Percentiles rank a stretch among this genome's conserved stretches.
Conservation (phyloP, 495 filamentous ascomycete genomes). For the Daldinia childiae region DNA sequence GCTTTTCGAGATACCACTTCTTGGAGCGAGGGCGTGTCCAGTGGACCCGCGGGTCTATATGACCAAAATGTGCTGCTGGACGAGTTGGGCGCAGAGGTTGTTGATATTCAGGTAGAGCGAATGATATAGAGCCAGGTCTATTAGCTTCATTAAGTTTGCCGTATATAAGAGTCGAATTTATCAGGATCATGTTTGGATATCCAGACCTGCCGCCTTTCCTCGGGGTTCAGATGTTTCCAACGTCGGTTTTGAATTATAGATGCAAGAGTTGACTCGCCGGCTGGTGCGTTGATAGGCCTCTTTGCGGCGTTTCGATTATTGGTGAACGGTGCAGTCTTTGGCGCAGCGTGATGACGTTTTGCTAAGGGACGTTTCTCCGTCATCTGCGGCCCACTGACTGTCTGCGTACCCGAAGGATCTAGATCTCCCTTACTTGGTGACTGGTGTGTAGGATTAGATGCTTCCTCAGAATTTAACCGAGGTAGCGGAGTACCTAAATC, state of each 20-base stretch:
- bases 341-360: not conserved
- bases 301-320: not conserved
- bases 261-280: not conserved
- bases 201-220: constrained; percentile 39
- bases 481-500: not conserved
- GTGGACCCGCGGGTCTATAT: constrained; percentile 58
- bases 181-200: constrained; percentile 39
- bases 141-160: constrained; percentile 40
- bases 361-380: not conserved
- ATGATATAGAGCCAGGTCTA: constrained; percentile 39
- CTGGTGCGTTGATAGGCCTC: not conserved
- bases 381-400: not conserved
- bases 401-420: not conserved
- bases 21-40: constrained; percentile 51
- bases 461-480: not conserved
- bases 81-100: constrained; percentile 35
- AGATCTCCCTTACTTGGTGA: constrained; percentile 4
- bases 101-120: constrained; percentile 18
- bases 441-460: not conserved
- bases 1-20: constrained; percentile 54
- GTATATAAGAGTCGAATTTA: constrained; percentile 41
- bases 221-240: constrained; percentile 29
- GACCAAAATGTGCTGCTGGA: constrained; percentile 40
- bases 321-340: not conserved
- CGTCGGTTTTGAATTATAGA: constrained; percentile 18